Conservation (phyloP, 257 asterid genomes). For the Nicotiana otophora region DNA sequence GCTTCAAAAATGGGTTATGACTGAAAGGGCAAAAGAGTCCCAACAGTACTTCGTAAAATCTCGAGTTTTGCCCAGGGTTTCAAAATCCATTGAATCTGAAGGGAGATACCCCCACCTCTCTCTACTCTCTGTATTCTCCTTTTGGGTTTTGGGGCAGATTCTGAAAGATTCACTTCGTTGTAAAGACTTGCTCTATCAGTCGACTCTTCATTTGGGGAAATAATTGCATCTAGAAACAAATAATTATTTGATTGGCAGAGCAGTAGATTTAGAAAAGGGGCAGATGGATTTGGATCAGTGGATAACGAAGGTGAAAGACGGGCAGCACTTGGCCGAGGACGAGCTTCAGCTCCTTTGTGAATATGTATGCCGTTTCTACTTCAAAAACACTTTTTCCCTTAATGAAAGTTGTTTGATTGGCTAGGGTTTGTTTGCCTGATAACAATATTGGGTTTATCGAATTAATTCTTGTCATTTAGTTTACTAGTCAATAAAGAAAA, state of each 20-base stretch:
- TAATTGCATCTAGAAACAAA: not conserved
- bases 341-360: conserved; percentile 99
- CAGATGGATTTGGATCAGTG: conserved; percentile 98
- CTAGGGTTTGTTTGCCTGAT: conserved; percentile 1
- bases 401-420: not conserved
- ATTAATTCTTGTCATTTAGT: not conserved
- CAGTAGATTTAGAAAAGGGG: not conserved
- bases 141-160: not conserved
- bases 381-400: not conserved
- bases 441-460: not conserved
- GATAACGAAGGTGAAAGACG: conserved; percentile 91
- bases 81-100: conserved; percentile 12
- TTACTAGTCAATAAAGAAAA: not conserved
- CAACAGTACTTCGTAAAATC: not conserved
- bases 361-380: conserved; percentile 46
- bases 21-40: conserved; percentile 8
- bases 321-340: conserved; percentile 96
- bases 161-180: not conserved
- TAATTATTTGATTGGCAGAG: not conserved
- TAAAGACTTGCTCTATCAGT: not conserved
- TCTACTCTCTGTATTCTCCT: not conserved
- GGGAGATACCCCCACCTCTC: not conserved
- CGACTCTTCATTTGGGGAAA: not conserved
- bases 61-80: conserved; percentile 1
- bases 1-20: not conserved